phyloP scores from a whole-genome alignment of 805 yeast species.

The Saturnispora besseyi region DNA sequence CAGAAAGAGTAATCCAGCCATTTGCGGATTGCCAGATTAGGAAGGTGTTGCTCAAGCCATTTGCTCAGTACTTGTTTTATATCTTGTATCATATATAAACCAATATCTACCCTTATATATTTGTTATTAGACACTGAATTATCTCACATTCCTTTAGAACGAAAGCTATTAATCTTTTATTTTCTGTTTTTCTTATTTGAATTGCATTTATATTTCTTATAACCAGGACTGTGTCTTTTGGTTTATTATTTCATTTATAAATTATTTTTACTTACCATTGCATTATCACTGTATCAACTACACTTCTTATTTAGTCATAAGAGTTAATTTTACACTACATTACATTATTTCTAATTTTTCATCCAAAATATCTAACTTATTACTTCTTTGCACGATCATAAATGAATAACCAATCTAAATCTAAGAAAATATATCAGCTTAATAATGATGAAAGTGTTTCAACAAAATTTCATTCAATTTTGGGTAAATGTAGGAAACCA shows the following conservation, averaged over 20 bases:
- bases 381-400: not conserved
- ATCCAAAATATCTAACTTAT: no score
- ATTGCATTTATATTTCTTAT: not conserved
- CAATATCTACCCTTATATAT: not conserved
- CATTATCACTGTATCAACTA: not conserved
- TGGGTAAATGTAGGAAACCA: constrained; percentile 8
- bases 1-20: not conserved
- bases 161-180: not conserved
- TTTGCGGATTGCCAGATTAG: constrained; percentile 3
- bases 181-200: not conserved
- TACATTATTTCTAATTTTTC: no score
- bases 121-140: not conserved
- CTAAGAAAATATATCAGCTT: not conserved
- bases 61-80: not conserved
- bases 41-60: constrained; percentile 9
- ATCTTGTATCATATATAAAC: not conserved
- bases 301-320: no score
- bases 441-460: not conserved
- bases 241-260: not conserved
- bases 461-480: not conserved
- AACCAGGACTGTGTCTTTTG: constrained; percentile 4
- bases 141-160: not conserved
- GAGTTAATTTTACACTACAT: not conserved
- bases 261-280: not conserved
- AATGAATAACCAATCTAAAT: not conserved